Conservation (phyloP, 805 yeast genomes). For the Teunomyces lycoperdinae region DNA sequence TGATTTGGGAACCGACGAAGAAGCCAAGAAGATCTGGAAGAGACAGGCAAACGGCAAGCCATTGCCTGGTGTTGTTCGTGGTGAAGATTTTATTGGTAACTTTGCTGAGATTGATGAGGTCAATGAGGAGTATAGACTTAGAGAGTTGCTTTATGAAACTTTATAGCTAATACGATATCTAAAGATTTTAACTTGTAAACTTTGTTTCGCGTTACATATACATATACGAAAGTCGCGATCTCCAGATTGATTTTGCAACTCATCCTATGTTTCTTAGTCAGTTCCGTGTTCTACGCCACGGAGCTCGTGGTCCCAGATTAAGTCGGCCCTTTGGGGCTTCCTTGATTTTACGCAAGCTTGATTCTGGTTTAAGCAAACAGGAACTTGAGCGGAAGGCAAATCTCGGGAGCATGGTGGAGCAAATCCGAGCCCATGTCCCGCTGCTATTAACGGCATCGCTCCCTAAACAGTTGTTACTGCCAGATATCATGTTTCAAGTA, state of each 20-base stretch:
- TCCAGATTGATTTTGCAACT: conserved; percentile 3
- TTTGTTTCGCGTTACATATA: background rate
- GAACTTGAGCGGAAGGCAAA: conserved; percentile 43
- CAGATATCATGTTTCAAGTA: conserved; percentile 49
- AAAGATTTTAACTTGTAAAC: conserved; percentile 5
- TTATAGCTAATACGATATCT: conserved; percentile 25
- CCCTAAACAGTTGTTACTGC: conserved; percentile 43
- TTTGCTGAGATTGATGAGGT: conserved; percentile 85
- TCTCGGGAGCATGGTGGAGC: conserved; percentile 51
- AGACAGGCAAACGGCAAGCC: conserved; percentile 67
- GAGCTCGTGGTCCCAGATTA: background rate
- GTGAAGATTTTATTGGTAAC: conserved; percentile 79
- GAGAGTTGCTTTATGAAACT: conserved; percentile 63
- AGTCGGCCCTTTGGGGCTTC: background rate
- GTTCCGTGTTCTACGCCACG: background rate
- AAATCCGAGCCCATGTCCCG: conserved; percentile 50
- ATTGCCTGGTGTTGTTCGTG: conserved; percentile 82
- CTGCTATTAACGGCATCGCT: conserved; percentile 44
- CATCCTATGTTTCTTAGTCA: background rate
- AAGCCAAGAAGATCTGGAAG: conserved; percentile 82
- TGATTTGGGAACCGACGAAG: conserved; percentile 85
- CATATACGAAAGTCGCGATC: background rate
- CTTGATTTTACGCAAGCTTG: background rate
- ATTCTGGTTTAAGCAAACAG: background rate
- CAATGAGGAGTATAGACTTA: conserved; percentile 71